Evolutionary conservation across 345 rosid species (phyloP).

Genomic region (Clausena lansium): DNA sequence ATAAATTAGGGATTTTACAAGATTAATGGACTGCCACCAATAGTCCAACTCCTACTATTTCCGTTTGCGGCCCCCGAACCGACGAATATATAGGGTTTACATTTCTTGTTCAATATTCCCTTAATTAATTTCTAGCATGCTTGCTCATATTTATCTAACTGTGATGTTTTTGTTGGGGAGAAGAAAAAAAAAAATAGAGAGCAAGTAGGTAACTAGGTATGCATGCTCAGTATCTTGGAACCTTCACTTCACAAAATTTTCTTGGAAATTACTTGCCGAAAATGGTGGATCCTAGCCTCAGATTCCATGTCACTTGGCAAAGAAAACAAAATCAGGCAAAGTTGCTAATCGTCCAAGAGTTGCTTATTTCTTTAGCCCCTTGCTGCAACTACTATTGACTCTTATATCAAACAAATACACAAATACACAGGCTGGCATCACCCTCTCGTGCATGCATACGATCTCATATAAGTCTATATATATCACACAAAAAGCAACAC

Average conservation of each 20-base stretch:
- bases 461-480: neutral
- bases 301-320: slow-evolving; percentile 10
- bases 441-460: slow-evolving; percentile 31
- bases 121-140: neutral
- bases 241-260: slow-evolving; percentile 11
- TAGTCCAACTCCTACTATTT: too few relatives aligned
- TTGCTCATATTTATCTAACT: neutral
- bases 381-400: neutral
- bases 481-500: slow-evolving; percentile 9
- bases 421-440: slow-evolving; percentile 28
- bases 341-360: neutral
- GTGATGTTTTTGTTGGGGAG: too few relatives aligned
- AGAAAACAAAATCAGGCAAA: neutral
- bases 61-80: too few relatives aligned
- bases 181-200: neutral
- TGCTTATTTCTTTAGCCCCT: neutral
- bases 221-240: neutral
- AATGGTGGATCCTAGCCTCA: slow-evolving; percentile 1
- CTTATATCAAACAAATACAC: neutral
- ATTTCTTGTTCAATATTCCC: too few relatives aligned
- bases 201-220: too few relatives aligned
- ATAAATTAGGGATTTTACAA: too few relatives aligned
- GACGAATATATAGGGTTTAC: too few relatives aligned
- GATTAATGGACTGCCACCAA: too few relatives aligned
- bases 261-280: neutral